Evolutionary conservation across 306 rosid genomes (phyloP), one percentile per base, ranked within the genome.

Genomic region (Phaseolus lunatus): DNA sequence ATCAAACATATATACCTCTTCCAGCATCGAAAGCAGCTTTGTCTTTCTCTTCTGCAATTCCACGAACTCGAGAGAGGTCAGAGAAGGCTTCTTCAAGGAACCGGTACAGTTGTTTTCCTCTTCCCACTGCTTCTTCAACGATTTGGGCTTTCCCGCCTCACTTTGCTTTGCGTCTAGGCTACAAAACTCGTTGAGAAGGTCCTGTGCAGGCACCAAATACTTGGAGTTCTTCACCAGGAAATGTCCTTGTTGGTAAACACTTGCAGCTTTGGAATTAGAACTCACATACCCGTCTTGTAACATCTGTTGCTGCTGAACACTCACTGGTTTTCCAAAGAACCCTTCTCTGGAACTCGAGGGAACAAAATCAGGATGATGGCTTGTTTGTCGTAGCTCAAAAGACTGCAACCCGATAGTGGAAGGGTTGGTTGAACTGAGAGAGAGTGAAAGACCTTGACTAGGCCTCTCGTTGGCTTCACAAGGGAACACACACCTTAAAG

Each of bases 1-100:
- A 29, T 48, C 5, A 39, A 67, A 66, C 63, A 65, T 9, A 70
- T 37, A 53, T 89, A 96, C 99, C 96, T 96, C 97, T 85, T 96
- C 99, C 5, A 96, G 91, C 98, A 96, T 87, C 24, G 96, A 80
- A 50, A 92, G 93, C 29, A 96, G 94, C 81, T 87, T 93, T 56
- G 94, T 86, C 87, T 92, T 96, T 82, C 96, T 84, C 82, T 91
- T 89, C 80, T 96, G 99, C 76, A 93, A 83, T 52, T 96, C 98
- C n/a, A 91, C 75, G 56, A 92, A 91, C 63, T 96, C 99, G 2
- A 96, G 81, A 31, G 98, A 90, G 48, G 66, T 78, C 33, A 91
- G 86, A 39, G 89, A 52, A 9, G 80, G 86, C 56, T 88, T 89
- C 70, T 76, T 88, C 2, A 89, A 85, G 23, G 96, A 88, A 67